Conservation (phyloP, 2,329 filamentous ascomycete genomes). For the Pestalotiopsis sp. region DNA sequence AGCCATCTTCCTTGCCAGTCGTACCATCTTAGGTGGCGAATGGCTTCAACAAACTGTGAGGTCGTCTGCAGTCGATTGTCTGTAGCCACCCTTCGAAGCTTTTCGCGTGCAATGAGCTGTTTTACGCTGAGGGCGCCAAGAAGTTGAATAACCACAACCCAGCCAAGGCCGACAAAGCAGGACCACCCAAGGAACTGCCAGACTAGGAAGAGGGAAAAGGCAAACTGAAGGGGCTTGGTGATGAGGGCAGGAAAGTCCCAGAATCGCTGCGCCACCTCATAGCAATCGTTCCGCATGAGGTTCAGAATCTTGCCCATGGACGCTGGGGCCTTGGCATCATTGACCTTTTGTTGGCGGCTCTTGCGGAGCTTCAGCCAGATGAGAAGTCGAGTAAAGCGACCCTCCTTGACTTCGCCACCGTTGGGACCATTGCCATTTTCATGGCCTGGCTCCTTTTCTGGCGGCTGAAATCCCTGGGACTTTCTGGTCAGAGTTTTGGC, state of each 20-base stretch:
- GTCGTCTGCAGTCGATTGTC: conserved; percentile 80
- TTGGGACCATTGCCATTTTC: conserved; percentile 24
- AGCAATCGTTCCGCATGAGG: conserved; percentile 79
- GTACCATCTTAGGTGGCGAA: conserved; percentile 80
- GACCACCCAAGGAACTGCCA: conserved; percentile 81
- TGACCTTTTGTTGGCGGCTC: conserved; percentile 22
- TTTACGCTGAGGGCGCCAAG: conserved; percentile 71
- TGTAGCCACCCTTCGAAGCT: conserved; percentile 70
- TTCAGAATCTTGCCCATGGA: conserved; percentile 92
- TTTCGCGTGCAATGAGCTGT: conserved; percentile 69
- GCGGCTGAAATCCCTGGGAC: conserved; percentile 44
- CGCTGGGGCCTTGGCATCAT: conserved; percentile 57
- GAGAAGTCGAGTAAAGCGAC: conserved; percentile 29
- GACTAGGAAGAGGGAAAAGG: conserved; percentile 73
- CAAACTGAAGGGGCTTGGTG: conserved; percentile 75
- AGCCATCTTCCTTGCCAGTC: conserved; percentile 82
- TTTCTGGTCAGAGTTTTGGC: conserved; percentile 76
- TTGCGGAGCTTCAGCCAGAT: conserved; percentile 27
- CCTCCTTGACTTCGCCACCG: conserved; percentile 23
- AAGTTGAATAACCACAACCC: conserved; percentile 69
- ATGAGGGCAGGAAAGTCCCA: conserved; percentile 85
- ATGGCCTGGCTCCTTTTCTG: conserved; percentile 21
- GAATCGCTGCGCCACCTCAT: conserved; percentile 80
- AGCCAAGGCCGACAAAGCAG: conserved; percentile 72
- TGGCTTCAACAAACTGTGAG: conserved; percentile 84